Evolutionary conservation across 352 stramenopile species (phyloP), one percentile per base, ranked within the genome.

Genomic region (Phytophthora idaei): DNA sequence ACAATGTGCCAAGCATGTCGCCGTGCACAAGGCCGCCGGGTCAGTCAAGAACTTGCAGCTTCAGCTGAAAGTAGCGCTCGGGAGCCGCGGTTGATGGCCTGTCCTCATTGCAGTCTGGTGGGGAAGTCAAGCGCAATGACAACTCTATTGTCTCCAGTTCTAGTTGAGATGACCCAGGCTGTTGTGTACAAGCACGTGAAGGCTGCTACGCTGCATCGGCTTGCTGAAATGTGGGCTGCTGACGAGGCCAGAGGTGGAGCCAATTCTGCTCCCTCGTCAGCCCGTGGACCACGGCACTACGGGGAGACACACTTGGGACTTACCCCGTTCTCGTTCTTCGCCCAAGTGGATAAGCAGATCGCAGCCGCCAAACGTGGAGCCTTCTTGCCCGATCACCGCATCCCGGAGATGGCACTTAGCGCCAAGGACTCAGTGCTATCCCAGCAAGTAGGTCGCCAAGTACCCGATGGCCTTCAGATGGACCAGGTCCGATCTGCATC

Each of bases 281-380:
- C 11, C 37, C 15, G 51, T 15, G 5, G 58, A 47, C 9, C 59
- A 31, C 61, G 67, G 10, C 37, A 57, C 6, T 48, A 45, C 25
- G 61, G 45, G 11, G 65, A 69, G 5, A 72, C 37, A 55, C 71
- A 82, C 32, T 60, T 79, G 36, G 84, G 81, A 2, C 74, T 92
- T 44, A 90, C 76, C 0, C 73, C 84, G 17, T 73, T 85, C 12
- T 81, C 80, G 61, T 90, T 92, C 57, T 85, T 92, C 42, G 46
- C 48, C 4, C 80, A 90, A 50, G 81, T 89, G 46, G 77, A 90
- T 39, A 69, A 68, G 28, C 75, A 85, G 39, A 59, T 87, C 14
- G 69, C 76, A 5, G 66, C 60, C 0, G 80, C 72, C 73, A 87
- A 84, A 56, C 80, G 81, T 7, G 80, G 84, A 1, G 56, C 59